Evolutionary conservation across 371 early-diverging fungal genomes (phyloP).

Genomic region (Mortierella sp.): DNA sequence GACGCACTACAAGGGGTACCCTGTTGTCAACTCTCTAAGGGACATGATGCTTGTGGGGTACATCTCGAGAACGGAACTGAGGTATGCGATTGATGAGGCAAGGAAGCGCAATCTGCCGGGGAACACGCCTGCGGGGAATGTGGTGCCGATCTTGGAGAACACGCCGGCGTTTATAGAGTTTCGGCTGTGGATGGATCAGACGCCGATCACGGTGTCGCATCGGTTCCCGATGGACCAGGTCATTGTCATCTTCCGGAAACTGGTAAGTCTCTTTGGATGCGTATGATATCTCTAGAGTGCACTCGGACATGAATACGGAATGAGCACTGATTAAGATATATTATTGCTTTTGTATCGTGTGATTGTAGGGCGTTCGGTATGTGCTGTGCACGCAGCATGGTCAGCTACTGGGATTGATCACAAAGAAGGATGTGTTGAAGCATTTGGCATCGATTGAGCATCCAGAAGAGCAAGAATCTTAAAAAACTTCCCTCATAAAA

Average conservation of each 20-base stretch:
- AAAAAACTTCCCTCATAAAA: background rate
- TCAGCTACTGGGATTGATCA: conserved; percentile 71
- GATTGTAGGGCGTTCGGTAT: conserved; percentile 68
- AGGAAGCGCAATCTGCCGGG: conserved; percentile 50
- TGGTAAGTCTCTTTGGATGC: conserved; percentile 47
- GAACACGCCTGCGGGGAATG: conserved; percentile 59
- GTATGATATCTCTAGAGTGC: too few species aligned
- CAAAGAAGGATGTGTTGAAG: conserved; percentile 78
- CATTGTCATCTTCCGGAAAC: conserved; percentile 79
- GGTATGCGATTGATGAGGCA: conserved; percentile 72
- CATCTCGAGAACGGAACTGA: conserved; percentile 77
- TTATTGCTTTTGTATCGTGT: background rate
- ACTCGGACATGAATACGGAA: too few species aligned
- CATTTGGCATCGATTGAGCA: conserved; percentile 62
- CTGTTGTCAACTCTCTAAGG: conserved; percentile 68
- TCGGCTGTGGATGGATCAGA: conserved; percentile 75
- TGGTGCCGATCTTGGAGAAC: conserved; percentile 60
- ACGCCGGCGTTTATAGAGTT: conserved; percentile 70
- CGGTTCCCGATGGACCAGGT: conserved; percentile 81
- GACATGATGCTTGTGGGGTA: conserved; percentile 79
- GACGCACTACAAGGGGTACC: conserved; percentile 79
- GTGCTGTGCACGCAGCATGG: conserved; percentile 70
- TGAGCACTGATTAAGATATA: too few species aligned
- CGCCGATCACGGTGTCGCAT: conserved; percentile 77
- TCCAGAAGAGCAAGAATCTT: conserved; percentile 49